phyloP scores from a whole-genome alignment of 352 stramenopile genomes.

The Plasmopara halstedii region DNA sequence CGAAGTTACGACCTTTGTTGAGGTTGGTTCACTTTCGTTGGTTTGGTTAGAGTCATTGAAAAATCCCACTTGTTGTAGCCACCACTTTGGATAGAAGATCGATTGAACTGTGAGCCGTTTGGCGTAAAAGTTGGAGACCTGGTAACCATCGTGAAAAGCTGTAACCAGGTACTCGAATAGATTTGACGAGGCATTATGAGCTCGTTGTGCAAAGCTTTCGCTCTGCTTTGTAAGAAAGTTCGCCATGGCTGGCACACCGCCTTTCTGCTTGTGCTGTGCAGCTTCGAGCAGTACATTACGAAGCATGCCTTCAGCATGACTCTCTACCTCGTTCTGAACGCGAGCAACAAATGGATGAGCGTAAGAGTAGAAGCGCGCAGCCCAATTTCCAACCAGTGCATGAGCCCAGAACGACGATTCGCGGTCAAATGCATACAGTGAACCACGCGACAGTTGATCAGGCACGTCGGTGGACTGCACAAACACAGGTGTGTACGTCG shows the following conservation, averaged over 20 bases:
- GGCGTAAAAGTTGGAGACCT: conserved; percentile 47
- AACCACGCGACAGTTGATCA: conserved; percentile 39
- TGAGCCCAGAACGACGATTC: conserved; percentile 69
- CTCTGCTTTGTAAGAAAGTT: conserved; percentile 55
- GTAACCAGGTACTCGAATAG: conserved; percentile 70
- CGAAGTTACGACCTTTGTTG: conserved; percentile 1
- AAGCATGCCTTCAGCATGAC: conserved; percentile 29
- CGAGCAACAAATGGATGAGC: conserved; percentile 49
- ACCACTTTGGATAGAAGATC: conserved; percentile 83
- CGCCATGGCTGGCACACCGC: conserved; percentile 38
- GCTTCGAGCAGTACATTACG: conserved; percentile 31
- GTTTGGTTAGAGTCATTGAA: conserved; percentile 32
- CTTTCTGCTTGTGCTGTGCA: conserved; percentile 23
- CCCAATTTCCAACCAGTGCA: conserved; percentile 83
- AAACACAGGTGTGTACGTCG: conserved; percentile 88
- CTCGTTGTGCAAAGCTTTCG: conserved; percentile 38
- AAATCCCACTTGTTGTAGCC: conserved; percentile 71
- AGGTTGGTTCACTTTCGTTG: conserved; percentile 3
- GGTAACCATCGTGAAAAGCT: conserved; percentile 79
- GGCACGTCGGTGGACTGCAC: conserved; percentile 47
- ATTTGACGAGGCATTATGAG: conserved; percentile 38
- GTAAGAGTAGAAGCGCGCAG: conserved; percentile 61
- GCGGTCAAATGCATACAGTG: conserved; percentile 56
- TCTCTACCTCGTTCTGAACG: conserved; percentile 55
- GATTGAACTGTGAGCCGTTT: conserved; percentile 33